Evolutionary conservation across 2,329 filamentous ascomycete genomes (phyloP).

Genomic region (Cladosporium phlei): DNA sequence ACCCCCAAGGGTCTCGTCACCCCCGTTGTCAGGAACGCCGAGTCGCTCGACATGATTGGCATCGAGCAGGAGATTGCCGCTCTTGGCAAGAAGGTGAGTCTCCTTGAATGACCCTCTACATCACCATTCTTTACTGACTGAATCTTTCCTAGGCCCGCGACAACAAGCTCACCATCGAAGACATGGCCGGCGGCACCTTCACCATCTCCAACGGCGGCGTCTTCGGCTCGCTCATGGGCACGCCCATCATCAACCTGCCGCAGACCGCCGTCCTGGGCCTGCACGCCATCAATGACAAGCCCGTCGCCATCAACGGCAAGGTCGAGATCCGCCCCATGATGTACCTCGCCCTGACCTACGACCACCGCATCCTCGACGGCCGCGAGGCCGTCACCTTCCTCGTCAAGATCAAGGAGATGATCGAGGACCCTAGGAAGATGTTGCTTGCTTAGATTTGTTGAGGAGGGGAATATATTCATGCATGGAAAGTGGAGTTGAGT

Average conservation of each 20-base stretch:
- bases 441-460: constrained; percentile 48
- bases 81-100: constrained; percentile 81
- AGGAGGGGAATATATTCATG: background rate
- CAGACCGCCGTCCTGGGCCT: constrained; percentile 87
- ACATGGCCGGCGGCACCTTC: constrained; percentile 97
- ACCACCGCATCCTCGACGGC: constrained; percentile 91
- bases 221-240: constrained; percentile 95
- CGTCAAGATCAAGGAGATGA: constrained; percentile 94
- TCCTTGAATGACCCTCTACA: constrained; percentile 4
- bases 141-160: constrained; percentile 66
- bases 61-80: constrained; percentile 92
- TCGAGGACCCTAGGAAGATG: constrained; percentile 93
- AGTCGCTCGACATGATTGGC: constrained; percentile 77
- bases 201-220: constrained; percentile 97
- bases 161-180: constrained; percentile 94
- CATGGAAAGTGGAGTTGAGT: background rate
- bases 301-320: constrained; percentile 86
- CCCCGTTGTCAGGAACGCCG: constrained; percentile 89
- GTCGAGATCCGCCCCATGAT: constrained; percentile 97
- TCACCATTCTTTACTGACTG: constrained; percentile 8
- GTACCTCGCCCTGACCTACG: constrained; percentile 96
- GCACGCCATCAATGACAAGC: constrained; percentile 93
- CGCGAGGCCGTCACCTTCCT: constrained; percentile 94
- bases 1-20: constrained; percentile 97
- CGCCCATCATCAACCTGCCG: constrained; percentile 95